Percentiles rank a stretch among this genome's conserved stretches.
These are phyloP conservation scores for Nakazawaea holstii DNA, from an alignment of 805 yeast genomes.

Conservation along the genomic window DNA sequence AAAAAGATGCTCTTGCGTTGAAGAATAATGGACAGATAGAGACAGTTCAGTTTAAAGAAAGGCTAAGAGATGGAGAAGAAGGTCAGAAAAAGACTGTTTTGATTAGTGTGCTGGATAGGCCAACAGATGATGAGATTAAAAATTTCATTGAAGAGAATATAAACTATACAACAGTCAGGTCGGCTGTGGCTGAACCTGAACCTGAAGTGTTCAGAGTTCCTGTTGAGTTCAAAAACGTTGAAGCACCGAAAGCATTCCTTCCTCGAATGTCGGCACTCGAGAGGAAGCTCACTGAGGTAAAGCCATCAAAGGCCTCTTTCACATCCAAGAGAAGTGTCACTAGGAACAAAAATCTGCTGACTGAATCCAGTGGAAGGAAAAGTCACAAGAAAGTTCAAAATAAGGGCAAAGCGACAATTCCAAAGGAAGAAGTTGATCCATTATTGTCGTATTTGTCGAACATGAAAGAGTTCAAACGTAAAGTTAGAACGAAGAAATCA, in stretches of 20 bases:
- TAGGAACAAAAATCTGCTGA: neutral
- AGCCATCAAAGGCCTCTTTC: neutral
- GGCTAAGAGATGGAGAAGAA: slow-evolving; percentile 10
- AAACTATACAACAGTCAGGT: neutral
- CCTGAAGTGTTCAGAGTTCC: slow-evolving; percentile 2
- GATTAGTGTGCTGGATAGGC: slow-evolving; percentile 13
- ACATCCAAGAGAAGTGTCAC: neutral
- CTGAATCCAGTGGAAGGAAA: neutral
- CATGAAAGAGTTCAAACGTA: neutral
- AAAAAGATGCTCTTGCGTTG: slow-evolving; percentile 35
- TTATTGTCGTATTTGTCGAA: slow-evolving; percentile 6
- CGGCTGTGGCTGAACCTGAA: neutral
- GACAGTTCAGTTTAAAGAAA: slow-evolving; percentile 4
- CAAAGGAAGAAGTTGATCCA: slow-evolving; percentile 5
- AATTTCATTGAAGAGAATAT: neutral
- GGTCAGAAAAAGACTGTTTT: slow-evolving; percentile 8
- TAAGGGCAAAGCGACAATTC: neutral
- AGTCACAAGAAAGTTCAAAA: neutral
- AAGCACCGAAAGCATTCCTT: neutral
- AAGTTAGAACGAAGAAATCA: slow-evolving; percentile 9
- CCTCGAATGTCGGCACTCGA: slow-evolving; percentile 3
- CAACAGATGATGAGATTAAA: slow-evolving; percentile 13
- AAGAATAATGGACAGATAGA: slow-evolving; percentile 21
- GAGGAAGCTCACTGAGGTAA: neutral
- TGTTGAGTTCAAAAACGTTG: slow-evolving; percentile 4